Evolutionary conservation across 768 basidiomycete species (phyloP), one percentile per base, ranked within the genome.

Genomic region (Leccinum broughii): DNA sequence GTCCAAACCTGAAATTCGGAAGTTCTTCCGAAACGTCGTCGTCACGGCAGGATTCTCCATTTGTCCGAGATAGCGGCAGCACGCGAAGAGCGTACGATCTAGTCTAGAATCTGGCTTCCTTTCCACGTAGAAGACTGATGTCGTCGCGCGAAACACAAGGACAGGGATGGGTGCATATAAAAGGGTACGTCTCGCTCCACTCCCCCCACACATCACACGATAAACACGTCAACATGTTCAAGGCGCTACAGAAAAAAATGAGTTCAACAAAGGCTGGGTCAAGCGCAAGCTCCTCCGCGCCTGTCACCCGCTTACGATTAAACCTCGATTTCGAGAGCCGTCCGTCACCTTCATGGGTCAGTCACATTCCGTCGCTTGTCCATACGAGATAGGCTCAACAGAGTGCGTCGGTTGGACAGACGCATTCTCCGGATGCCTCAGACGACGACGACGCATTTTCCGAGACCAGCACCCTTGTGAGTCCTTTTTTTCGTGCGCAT

Each of bases 401-500:
- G 41, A 44, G 15, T 14, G 13, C 46, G n/a, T 14, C n/a, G 44
- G 3, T 20, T 41, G 56, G 57, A 54, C 32, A 22, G 55, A 56
- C 7, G 9, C 9, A 54, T 32, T 51, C 17, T 11, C 15, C 44
- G 14, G 49, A 28, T n/a, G 5, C 3, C 9, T 20, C 41, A 20
- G 41, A 44, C 24, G 26, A n/a, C 8, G 20, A 22, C 2, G 48
- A 56, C 26, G 4, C 37, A 11, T 28, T 54, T 11, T 68, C 67
- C 4, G 58, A 64, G 22, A 64, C 62, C 2, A 62, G 61, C 24
- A 69, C 62, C 20, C 30, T 64, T 57, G 65, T 69, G 35, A 17
- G 60, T 62, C 37, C 24, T 2, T 49, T 51, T 20, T 7, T 24
- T 24, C 7, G 6, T 24, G 41, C 4, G 35, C 5, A 13, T 35